A percentile compares a stretch with the other conserved stretches of the same genome.
Evolutionary conservation across 2,329 filamentous ascomycete genomes (phyloP).

Genomic region (Verticillium dahliae): DNA sequence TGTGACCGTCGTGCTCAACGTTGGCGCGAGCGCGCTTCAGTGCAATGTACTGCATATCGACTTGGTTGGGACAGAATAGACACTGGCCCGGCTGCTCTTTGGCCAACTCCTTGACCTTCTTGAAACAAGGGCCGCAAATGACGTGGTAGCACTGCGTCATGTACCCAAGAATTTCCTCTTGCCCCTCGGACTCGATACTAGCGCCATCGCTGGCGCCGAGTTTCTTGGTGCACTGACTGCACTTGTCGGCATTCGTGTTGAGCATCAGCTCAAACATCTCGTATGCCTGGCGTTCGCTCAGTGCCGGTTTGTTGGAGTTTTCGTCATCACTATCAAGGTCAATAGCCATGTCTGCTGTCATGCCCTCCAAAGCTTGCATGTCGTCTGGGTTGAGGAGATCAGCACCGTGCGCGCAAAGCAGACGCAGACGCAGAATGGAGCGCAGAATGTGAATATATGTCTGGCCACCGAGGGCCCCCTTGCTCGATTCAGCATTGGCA

Average conservation of each 20-base stretch:
- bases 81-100: conserved; percentile 49
- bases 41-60: conserved; percentile 59
- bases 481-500: conserved; percentile 35
- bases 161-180: conserved; percentile 63
- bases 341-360: conserved; percentile 80
- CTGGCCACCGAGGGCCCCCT: conserved; percentile 67
- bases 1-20: conserved; percentile 46
- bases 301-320: conserved; percentile 41
- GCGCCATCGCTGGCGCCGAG: conserved; percentile 51
- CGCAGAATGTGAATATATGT: conserved; percentile 93
- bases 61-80: conserved; percentile 58
- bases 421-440: conserved; percentile 79
- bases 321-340: conserved; percentile 75
- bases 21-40: conserved; percentile 58
- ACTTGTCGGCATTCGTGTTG: conserved; percentile 71
- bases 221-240: conserved; percentile 61
- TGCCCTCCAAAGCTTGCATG: conserved; percentile 69
- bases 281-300: conserved; percentile 69
- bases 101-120: conserved; percentile 48
- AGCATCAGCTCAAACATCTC: conserved; percentile 80
- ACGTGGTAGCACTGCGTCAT: conserved; percentile 87
- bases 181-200: conserved; percentile 50
- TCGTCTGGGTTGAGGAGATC: conserved; percentile 84
- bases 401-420: conserved; percentile 90
- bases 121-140: conserved; percentile 67